Conservation (phyloP, 1,284 basidiomycete genomes). For the Trichosporon sp. region DNA sequence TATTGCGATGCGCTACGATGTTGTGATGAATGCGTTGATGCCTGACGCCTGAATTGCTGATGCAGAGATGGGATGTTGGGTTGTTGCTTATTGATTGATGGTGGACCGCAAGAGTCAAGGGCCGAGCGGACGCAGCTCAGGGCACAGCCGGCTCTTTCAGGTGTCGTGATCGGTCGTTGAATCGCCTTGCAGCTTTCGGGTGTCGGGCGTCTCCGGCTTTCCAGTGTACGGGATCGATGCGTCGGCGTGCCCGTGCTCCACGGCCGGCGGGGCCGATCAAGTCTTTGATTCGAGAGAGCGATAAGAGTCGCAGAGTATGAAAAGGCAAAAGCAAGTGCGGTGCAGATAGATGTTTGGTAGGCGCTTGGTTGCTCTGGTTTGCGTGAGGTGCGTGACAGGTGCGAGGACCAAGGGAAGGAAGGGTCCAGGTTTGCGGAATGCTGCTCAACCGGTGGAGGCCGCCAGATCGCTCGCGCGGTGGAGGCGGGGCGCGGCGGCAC, state of each 20-base stretch:
- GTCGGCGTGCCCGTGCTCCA: not conserved
- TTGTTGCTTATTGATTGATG: not conserved
- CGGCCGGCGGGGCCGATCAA: not conserved
- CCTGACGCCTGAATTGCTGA: constrained; percentile 13
- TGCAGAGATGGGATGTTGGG: not conserved
- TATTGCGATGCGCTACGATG: not conserved
- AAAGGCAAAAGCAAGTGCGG: constrained; percentile 1
- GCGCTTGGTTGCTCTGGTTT: not conserved
- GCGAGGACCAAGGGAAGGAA: not conserved
- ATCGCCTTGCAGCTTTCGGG: not conserved
- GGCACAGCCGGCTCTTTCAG: not conserved
- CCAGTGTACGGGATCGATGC: not conserved
- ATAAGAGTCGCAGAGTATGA: not conserved
- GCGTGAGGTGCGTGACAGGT: not conserved
- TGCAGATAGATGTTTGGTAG: not conserved
- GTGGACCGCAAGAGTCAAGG: not conserved
- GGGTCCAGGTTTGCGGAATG: not conserved
- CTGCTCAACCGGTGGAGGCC: too few relatives aligned
- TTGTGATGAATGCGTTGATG: not conserved
- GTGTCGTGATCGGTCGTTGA: constrained; percentile 13
- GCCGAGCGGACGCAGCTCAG: constrained; percentile 5
- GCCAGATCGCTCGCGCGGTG: too few relatives aligned
- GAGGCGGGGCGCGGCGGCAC: too few relatives aligned
- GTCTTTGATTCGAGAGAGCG: not conserved
- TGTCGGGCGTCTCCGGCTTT: constrained; percentile 8